These are phyloP conservation scores for Pythium coloratum DNA, from an alignment of 352 stramenopile genomes.

Conservation along the genomic window DNA sequence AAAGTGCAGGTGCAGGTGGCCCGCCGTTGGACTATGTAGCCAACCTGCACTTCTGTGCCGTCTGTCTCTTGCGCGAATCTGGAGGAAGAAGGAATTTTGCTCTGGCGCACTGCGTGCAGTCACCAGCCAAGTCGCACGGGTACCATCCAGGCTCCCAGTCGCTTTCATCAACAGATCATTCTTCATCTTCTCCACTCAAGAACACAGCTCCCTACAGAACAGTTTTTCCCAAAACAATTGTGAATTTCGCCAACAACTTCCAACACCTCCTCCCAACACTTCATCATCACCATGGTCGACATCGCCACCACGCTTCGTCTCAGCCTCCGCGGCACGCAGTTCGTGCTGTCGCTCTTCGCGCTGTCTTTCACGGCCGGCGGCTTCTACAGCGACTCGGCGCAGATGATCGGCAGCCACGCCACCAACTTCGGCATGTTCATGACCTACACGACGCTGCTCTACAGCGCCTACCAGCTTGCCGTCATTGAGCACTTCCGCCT, in stretches of 20 bases:
- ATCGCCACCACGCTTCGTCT: constrained; percentile 10
- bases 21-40: background rate
- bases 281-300: background rate
- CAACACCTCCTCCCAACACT: background rate
- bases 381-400: constrained; percentile 23
- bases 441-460: constrained; percentile 64
- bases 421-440: constrained; percentile 62
- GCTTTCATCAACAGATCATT: constrained; percentile 7
- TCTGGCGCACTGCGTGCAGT: background rate
- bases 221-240: background rate
- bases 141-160: background rate
- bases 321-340: constrained; percentile 41
- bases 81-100: constrained; percentile 1
- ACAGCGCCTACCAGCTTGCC: constrained; percentile 47
- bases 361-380: constrained; percentile 43
- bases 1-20: too few relatives aligned
- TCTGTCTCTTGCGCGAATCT: constrained; percentile 16
- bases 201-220: background rate
- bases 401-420: constrained; percentile 26
- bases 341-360: constrained; percentile 57
- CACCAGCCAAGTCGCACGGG: too few relatives aligned
- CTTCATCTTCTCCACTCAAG: constrained; percentile 4
- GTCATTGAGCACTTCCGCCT: constrained; percentile 53
- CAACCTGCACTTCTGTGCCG: constrained; percentile 26
- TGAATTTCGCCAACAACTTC: constrained; percentile 1